Evolutionary conservation across 805 yeast genomes (phyloP), one percentile per base, ranked within the genome.

Genomic region (Teunomyces aglyptinius): DNA sequence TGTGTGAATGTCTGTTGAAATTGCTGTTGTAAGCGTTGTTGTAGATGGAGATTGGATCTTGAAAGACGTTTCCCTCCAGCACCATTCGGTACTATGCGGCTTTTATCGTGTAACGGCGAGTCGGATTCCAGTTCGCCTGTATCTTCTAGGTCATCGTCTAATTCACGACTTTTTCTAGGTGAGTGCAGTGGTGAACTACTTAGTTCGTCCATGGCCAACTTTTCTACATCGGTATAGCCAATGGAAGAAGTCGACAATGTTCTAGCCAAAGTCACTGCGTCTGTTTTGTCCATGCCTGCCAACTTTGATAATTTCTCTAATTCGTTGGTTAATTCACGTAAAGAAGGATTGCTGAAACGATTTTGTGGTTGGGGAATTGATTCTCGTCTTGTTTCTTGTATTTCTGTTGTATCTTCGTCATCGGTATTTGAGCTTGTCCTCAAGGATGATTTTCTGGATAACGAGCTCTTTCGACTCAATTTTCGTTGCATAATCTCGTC

Each of bases 211-310:
- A 48, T 18, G 40, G 59, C 47, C 43, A 49, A 64, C 50, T 61
- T 71, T 56, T 78, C 83, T 3, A 75, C 71, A 45, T 73, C 76
- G 10, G 82, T 76, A 52, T 75, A 74, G 10, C 86, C 86, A 24
- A 85, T 70, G 0, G 89, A 80, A 0, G 86, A 77, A 40, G 88
- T 77, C 2, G 92, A 85, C 41, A 89, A 72, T 1, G 94, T 82
- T 57, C 95, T 72, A 0, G 96, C 96, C 46, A 89, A 71, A 0
- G 95, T 82, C 4, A 85, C 84, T 0, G 96, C 95, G 68, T 89
- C 95, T 33, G 83, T 78, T 3, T 89, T 83, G 44, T 82, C 84
- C 64, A 87, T 67, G 0, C 95, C 94, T 0, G 92, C 96, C 64
- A 82, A 71, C 52, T 83, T 85, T 0, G 92, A 82, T 39, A 90